Conservation (phyloP, 345 rosid species). For the Aquilaria malaccensis region DNA sequence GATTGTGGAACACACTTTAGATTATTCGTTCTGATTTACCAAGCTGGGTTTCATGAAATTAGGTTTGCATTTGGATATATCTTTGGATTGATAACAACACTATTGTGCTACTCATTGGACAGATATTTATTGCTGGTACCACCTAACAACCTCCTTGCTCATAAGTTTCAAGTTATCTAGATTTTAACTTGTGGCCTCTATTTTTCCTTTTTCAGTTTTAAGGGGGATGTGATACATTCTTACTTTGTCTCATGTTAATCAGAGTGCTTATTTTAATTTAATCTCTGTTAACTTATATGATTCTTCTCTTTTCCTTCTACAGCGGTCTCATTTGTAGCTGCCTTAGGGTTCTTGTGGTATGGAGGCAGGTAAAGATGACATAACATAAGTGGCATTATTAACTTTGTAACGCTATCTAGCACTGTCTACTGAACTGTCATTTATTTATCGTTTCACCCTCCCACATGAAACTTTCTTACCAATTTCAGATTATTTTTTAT, state of each 20-base stretch:
- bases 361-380: conserved; percentile 81
- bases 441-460: conserved; percentile 1
- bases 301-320: conserved; percentile 10
- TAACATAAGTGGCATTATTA: not conserved
- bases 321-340: conserved; percentile 89
- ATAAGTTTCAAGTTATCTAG: conserved; percentile 5
- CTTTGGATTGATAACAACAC: conserved; percentile 82
- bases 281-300: too few species aligned
- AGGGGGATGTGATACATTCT: too few species aligned
- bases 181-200: not conserved
- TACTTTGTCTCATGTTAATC: too few species aligned
- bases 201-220: not conserved
- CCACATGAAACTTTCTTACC: not conserved
- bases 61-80: conserved; percentile 83
- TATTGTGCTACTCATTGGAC: conserved; percentile 61
- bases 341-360: conserved; percentile 84
- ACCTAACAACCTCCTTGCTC: conserved; percentile 14
- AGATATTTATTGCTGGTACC: conserved; percentile 85
- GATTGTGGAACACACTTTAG: too few species aligned
- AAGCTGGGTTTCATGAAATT: conserved; percentile 19
- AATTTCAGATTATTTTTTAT: conserved; percentile 74
- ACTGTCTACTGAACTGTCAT: not conserved
- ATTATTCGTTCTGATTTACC: conserved; percentile 10
- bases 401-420: too few species aligned
- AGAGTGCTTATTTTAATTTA: too few species aligned